phyloP scores from a whole-genome alignment of 2,329 filamentous ascomycete species.

The Bipolaris victoriae region DNA sequence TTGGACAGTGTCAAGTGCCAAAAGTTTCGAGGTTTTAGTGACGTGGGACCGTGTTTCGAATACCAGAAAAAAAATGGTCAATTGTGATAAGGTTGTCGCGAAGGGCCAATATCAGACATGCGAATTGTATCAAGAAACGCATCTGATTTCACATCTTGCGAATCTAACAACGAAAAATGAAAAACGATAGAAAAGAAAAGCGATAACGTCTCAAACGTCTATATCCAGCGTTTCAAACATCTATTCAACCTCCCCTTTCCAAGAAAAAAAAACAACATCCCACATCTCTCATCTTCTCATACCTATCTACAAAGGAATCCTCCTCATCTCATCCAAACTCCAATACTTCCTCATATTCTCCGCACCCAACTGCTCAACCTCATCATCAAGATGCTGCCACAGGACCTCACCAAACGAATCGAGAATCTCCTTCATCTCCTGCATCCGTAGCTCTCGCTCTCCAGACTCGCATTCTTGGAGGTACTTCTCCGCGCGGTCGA shows the following conservation, averaged over 20 bases:
- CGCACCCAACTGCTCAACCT: constrained; percentile 77
- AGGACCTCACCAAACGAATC: constrained; percentile 79
- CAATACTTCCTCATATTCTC: constrained; percentile 90
- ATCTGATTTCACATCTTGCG: too few species aligned
- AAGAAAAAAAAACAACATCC: too few species aligned
- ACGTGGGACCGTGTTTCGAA: not conserved
- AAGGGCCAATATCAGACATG: too few species aligned
- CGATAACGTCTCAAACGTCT: too few species aligned
- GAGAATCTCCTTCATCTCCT: constrained; percentile 72
- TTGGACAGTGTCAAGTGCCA: not conserved
- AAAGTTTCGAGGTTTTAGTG: not conserved
- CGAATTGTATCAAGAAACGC: too few species aligned
- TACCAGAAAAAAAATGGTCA: too few species aligned
- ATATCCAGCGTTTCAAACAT: too few species aligned
- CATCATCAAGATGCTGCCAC: constrained; percentile 83
- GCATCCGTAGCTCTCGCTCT: constrained; percentile 63
- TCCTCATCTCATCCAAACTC: constrained; percentile 74
- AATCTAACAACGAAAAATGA: too few species aligned
- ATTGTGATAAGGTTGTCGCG: too few species aligned
- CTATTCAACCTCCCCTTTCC: too few species aligned
- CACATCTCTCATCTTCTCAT: too few species aligned
- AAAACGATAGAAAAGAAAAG: too few species aligned
- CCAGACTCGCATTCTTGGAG: constrained; percentile 66
- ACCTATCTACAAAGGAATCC: constrained; percentile 66
- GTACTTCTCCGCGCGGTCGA: constrained; percentile 72